These are phyloP conservation scores for Coniochaeta ligniaria DNA, from an alignment of 2,329 filamentous ascomycete species.

Conservation along the genomic window DNA sequence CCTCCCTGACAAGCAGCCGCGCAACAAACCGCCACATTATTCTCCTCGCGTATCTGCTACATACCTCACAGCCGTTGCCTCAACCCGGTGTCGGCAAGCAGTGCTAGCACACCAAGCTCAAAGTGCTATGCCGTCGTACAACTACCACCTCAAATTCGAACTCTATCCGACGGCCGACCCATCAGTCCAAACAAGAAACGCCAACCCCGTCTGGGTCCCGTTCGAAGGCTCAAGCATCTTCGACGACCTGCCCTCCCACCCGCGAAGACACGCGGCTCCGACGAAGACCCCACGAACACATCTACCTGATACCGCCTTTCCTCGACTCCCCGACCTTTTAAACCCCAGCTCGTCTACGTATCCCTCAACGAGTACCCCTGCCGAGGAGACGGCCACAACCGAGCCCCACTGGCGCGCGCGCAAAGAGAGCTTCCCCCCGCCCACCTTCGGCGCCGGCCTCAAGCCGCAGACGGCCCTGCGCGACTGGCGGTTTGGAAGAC, in stretches of 20 bases:
- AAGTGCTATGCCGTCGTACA: slow-evolving; percentile 49
- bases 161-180: slow-evolving; percentile 45
- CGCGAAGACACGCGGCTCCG: slow-evolving; percentile 13
- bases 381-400: slow-evolving; percentile 23
- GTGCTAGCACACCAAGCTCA: not conserved
- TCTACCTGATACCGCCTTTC: slow-evolving; percentile 3
- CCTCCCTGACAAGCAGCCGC: slow-evolving; percentile 2
- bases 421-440: slow-evolving; percentile 33
- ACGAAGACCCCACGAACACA: not conserved
- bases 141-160: slow-evolving; percentile 61
- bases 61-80: not conserved
- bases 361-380: not conserved
- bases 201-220: slow-evolving; percentile 41
- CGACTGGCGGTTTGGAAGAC: slow-evolving; percentile 78
- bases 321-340: not conserved
- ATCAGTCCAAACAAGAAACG: not conserved
- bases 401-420: slow-evolving; percentile 33
- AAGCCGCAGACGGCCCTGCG: slow-evolving; percentile 39
- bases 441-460: slow-evolving; percentile 34
- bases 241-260: slow-evolving; percentile 45
- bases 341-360: not conserved
- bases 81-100: not conserved
- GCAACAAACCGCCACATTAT: not conserved
- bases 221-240: slow-evolving; percentile 42
- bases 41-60: not conserved